These are phyloP conservation scores for Mycena polygramma DNA, from an alignment of 768 basidiomycete genomes.

Conservation along the genomic window DNA sequence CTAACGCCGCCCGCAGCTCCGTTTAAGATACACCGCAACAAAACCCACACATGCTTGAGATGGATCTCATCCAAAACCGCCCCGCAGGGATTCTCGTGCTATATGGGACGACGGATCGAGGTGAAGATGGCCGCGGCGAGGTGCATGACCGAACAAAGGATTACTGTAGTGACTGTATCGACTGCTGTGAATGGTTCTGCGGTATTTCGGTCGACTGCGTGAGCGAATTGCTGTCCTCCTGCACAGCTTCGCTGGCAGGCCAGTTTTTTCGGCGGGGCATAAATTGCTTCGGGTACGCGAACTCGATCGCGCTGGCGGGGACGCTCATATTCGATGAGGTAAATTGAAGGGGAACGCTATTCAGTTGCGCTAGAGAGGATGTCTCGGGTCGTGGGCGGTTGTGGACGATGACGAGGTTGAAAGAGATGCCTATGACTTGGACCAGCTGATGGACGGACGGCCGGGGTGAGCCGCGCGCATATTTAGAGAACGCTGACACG, in stretches of 20 bases:
- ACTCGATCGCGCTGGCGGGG: constrained; percentile 35
- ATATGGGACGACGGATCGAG: constrained; percentile 21
- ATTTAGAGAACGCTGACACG: not conserved
- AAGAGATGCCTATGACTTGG: constrained; percentile 31
- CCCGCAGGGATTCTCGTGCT: not conserved
- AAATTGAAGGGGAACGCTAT: constrained; percentile 23
- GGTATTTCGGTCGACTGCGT: not conserved
- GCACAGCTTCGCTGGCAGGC: not conserved
- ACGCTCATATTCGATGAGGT: constrained; percentile 17
- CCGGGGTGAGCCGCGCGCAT: not conserved
- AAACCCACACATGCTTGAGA: too few species aligned
- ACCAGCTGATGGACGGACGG: constrained; percentile 24
- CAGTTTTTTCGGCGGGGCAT: constrained; percentile 29
- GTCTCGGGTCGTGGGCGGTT: constrained; percentile 12
- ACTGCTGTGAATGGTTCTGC: constrained; percentile 22
- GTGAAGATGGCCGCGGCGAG: not conserved
- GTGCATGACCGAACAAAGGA: not conserved
- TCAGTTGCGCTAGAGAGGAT: not conserved
- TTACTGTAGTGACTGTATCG: constrained; percentile 9
- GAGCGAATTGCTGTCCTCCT: constrained; percentile 4
- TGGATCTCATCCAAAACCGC: not conserved
- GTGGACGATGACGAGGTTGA: constrained; percentile 33
- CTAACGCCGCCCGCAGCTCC: too few species aligned
- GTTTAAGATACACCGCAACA: too few species aligned
- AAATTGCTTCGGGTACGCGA: constrained; percentile 32